phyloP scores from a whole-genome alignment of 176 grass and related monocot genomes.

The Aegilops speltoides region DNA sequence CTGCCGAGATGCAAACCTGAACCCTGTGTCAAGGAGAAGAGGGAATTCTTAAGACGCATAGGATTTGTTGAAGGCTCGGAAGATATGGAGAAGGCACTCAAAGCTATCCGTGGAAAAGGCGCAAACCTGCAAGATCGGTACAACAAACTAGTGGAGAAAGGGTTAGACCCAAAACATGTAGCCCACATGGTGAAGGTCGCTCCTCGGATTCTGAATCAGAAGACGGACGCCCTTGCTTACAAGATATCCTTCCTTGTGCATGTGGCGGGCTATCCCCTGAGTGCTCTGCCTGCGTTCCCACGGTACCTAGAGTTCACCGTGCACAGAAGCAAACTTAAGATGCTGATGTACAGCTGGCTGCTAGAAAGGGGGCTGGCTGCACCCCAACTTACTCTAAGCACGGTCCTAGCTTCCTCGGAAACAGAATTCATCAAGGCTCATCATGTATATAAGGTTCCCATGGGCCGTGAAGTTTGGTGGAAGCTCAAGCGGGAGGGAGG shows the following conservation, averaged over 20 bases:
- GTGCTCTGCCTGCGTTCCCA: background rate
- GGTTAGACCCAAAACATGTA: slow-evolving; percentile 43
- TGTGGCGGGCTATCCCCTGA: slow-evolving; percentile 46
- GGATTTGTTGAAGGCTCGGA: slow-evolving; percentile 49
- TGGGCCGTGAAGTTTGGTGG: slow-evolving; percentile 38
- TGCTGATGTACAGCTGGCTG: slow-evolving; percentile 61
- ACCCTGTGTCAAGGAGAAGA: slow-evolving; percentile 36
- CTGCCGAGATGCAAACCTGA: slow-evolving; percentile 24
- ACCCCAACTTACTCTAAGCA: slow-evolving; percentile 36
- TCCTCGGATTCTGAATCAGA: slow-evolving; percentile 58
- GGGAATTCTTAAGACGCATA: slow-evolving; percentile 40
- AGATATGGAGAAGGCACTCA: slow-evolving; percentile 51
- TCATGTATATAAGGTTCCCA: slow-evolving; percentile 19
- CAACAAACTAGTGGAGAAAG: slow-evolving; percentile 44
- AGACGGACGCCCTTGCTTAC: slow-evolving; percentile 38
- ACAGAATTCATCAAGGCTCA: slow-evolving; percentile 25
- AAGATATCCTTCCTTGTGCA: slow-evolving; percentile 55
- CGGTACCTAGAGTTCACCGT: slow-evolving; percentile 43
- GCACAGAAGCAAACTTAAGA: slow-evolving; percentile 44
- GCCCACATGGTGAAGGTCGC: slow-evolving; percentile 39
- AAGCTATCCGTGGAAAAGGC: slow-evolving; percentile 52
- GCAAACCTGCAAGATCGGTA: slow-evolving; percentile 47
- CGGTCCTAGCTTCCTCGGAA: slow-evolving; percentile 47
- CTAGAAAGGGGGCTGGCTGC: slow-evolving; percentile 29
- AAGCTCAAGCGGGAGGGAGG: slow-evolving; percentile 38